These are phyloP conservation scores for Desmodesmus armatus DNA, from an alignment of 139 green algal species.

Conservation along the genomic window DNA sequence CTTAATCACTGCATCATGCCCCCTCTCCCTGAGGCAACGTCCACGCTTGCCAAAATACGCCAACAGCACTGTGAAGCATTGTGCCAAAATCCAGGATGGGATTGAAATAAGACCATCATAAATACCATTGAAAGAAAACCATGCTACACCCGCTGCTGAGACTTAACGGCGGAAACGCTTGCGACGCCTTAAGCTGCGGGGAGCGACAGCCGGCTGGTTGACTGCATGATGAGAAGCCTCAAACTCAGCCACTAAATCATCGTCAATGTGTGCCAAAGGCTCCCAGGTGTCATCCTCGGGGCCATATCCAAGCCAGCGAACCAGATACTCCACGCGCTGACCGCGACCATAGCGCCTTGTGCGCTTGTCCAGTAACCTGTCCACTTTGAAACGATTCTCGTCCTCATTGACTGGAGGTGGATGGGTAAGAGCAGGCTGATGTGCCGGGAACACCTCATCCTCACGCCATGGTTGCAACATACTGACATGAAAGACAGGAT, in stretches of 20 bases:
- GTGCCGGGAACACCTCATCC: neutral
- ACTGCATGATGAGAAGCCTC: slow-evolving; percentile 14
- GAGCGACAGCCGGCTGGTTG: too few species aligned
- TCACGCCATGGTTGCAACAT: slow-evolving; percentile 17
- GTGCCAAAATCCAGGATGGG: too few species aligned
- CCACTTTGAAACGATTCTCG: slow-evolving; percentile 4
- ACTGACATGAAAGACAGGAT: slow-evolving; percentile 54
- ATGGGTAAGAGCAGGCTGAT: neutral
- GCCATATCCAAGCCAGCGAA: slow-evolving; percentile 4
- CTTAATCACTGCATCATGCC: too few species aligned
- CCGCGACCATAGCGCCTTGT: neutral
- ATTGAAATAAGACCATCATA: too few species aligned
- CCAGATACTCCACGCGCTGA: neutral
- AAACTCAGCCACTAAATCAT: neutral
- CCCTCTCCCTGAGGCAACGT: too few species aligned
- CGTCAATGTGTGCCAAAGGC: neutral
- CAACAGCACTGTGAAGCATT: too few species aligned
- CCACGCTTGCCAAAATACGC: too few species aligned
- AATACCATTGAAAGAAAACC: too few species aligned
- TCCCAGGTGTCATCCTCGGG: neutral
- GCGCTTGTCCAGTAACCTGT: neutral
- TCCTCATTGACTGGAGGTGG: neutral
- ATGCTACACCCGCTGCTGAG: too few species aligned
- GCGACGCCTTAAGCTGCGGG: too few species aligned
- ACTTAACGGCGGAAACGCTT: too few species aligned